Evolutionary conservation across 805 yeast genomes (phyloP), one percentile per base, ranked within the genome.

Genomic region (Komagataella populi): DNA sequence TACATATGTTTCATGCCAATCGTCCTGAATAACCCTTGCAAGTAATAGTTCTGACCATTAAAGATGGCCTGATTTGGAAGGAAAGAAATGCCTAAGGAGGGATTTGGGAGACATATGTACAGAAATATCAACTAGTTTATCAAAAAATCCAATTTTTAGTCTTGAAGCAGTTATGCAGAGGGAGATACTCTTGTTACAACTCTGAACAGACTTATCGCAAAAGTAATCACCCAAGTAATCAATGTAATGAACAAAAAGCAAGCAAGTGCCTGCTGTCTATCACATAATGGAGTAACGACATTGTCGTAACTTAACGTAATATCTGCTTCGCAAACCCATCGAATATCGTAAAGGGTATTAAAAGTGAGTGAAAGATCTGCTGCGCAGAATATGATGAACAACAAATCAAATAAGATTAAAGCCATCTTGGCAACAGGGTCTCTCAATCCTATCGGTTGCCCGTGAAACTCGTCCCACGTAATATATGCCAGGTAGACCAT

Each of bases 391-490:
- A 91, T 89, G 55, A 93, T 87, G 65, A 93, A 88, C 36, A 91
- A 67, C 46, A 91, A 70, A 63, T 93, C 99, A 57, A 89, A 70
- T 71, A 89, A 70, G 54, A 91, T 74, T 53, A 91, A 74, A 60
- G 86, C 75, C 72, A 93, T 77, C 63, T 93, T 93, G 22, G 85
- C 87, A 54, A 78, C 70, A 0, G 97, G 95, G 55, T 87, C 78
- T 57, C 99, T 76, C 47, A 93, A 71, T 0, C 99, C 99, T 49
- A 93, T 65, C 0, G 98, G 99, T 62, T 87, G 84, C 12, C 96
- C 95, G 22, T 83, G 77, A 65, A 87, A 91, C 65, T 93, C 99
- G 65, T 93, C 98, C 60, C 80, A 81, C 2, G 96, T 81, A 63
- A 91, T 87, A 65, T 87, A 89, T 3, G 82, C 67, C 52, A 89